These are phyloP conservation scores for Athelia psychrophila DNA, from an alignment of 1,284 basidiomycete genomes.

Conservation along the genomic window DNA sequence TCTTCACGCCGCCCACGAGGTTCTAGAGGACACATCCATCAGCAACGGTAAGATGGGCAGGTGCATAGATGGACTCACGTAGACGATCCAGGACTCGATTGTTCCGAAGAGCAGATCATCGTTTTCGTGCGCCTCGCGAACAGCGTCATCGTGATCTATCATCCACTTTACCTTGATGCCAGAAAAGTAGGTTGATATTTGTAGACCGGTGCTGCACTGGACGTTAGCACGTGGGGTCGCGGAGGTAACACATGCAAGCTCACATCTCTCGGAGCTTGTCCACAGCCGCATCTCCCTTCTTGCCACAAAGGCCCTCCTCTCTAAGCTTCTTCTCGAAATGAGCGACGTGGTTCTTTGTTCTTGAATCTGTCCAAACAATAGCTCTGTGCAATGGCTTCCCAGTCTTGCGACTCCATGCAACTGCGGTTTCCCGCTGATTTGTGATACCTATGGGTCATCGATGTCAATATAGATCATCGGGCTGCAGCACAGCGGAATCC, in stretches of 20 bases:
- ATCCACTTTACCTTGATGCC: slow-evolving; percentile 97
- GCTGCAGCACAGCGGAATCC: slow-evolving; percentile 3
- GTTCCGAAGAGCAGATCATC: slow-evolving; percentile 92
- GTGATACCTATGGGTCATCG: slow-evolving; percentile 71
- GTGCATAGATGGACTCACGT: slow-evolving; percentile 50
- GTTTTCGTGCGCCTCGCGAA: slow-evolving; percentile 76
- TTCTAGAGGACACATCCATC: slow-evolving; percentile 51
- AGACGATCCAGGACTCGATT: slow-evolving; percentile 96
- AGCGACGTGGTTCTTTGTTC: slow-evolving; percentile 83
- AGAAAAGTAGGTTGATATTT: slow-evolving; percentile 96
- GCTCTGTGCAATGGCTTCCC: slow-evolving; percentile 87
- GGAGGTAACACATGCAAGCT: slow-evolving; percentile 24
- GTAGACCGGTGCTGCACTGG: slow-evolving; percentile 74
- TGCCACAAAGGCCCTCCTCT: slow-evolving; percentile 75
- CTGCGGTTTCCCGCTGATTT: slow-evolving; percentile 96
- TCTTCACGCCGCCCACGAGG: slow-evolving; percentile 71
- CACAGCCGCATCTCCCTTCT: slow-evolving; percentile 69
- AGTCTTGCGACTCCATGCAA: slow-evolving; percentile 90
- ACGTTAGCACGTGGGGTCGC: slow-evolving; percentile 7
- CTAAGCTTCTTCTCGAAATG: slow-evolving; percentile 75
- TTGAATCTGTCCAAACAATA: slow-evolving; percentile 95
- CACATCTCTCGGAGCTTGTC: slow-evolving; percentile 70
- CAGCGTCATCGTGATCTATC: slow-evolving; percentile 85
- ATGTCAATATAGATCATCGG: slow-evolving; percentile 7
- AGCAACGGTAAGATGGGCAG: slow-evolving; percentile 6